Conservation (phyloP, 345 rosid species). For the Salix brachista region DNA sequence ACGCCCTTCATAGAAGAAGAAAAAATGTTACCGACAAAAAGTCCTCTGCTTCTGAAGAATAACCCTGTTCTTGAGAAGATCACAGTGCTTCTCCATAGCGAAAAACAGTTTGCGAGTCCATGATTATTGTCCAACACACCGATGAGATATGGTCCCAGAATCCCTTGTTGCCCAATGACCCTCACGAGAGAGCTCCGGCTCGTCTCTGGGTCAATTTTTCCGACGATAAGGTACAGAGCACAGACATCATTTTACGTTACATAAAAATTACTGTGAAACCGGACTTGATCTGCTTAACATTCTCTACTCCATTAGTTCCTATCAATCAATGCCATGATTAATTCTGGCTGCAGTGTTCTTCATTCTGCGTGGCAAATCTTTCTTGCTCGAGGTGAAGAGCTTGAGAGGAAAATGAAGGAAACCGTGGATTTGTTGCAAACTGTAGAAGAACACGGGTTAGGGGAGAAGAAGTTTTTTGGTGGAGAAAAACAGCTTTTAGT, state of each 20-base stretch:
- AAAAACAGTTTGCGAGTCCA: neutral
- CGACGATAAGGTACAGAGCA: neutral
- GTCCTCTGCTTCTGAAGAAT: neutral
- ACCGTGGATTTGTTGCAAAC: neutral
- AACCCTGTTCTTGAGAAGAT: constrained; percentile 6
- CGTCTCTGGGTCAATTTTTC: constrained; percentile 9
- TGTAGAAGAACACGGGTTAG: neutral
- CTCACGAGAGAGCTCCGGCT: neutral
- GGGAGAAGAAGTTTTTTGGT: neutral
- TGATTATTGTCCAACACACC: neutral
- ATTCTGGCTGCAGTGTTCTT: neutral
- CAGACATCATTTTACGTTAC: no score
- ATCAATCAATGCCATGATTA: neutral
- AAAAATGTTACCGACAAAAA: neutral
- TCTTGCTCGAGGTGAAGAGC: neutral
- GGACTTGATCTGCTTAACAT: neutral
- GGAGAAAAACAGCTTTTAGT: neutral
- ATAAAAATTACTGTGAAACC: neutral
- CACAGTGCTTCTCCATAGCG: neutral
- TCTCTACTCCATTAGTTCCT: neutral
- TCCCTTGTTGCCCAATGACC: neutral
- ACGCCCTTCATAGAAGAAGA: neutral
- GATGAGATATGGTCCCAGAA: neutral
- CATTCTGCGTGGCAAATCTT: neutral
- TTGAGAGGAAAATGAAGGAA: neutral